Base-by-base conservation (phyloP, 192 early-diverging fungal genomes). In the Coemansia sp. region DNA sequence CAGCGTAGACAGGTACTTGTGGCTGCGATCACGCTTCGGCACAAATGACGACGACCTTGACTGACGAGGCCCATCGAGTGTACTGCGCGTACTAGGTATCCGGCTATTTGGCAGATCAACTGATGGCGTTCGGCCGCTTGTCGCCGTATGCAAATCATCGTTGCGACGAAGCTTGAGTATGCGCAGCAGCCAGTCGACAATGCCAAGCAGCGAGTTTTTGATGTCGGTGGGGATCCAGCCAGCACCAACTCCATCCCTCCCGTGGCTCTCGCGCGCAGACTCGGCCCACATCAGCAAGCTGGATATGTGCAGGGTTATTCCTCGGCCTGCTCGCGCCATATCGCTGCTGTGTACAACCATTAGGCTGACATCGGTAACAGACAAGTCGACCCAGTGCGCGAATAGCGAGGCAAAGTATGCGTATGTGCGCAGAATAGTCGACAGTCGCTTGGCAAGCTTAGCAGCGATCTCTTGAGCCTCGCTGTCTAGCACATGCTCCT, bases 371-470 rank as follows among this genome's bases (percentile, higher is more conserved):
- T 78, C 80, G 0, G 66, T 21, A 16, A 83, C 61, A 2, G 63
- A 74, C 20, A 83, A 71, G 48, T 83, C 80, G 42, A 83, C 66
- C 80, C 80, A 83, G 3, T 56, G 76, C 0, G 80, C 71, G 63
- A 83, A 74, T 55, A 77, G 36, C 46, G 80, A 77, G 9, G 80
- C 76, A 62, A 78, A 57, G 36, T 83, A 83, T 3, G 76, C 66
- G 58, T 74, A 77, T 3, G 80, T 72, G 66, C 80, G 80, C 60
- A 83, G 46, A 7, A 68, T 71, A 3, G 68, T 69, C 1, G 80
- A 77, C 9, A 83, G 60, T 23, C 46, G 67, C 39, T 67, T 65
- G 16, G 80, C 80, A 43, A 83, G 69, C 18, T 73, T 70, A 9
- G 67, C 65, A 3, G 76, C 76, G 34, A 63, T 42, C 63, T 78